Conservation (phyloP, 495 filamentous ascomycete species). For the Eremomyces bilateralis region DNA sequence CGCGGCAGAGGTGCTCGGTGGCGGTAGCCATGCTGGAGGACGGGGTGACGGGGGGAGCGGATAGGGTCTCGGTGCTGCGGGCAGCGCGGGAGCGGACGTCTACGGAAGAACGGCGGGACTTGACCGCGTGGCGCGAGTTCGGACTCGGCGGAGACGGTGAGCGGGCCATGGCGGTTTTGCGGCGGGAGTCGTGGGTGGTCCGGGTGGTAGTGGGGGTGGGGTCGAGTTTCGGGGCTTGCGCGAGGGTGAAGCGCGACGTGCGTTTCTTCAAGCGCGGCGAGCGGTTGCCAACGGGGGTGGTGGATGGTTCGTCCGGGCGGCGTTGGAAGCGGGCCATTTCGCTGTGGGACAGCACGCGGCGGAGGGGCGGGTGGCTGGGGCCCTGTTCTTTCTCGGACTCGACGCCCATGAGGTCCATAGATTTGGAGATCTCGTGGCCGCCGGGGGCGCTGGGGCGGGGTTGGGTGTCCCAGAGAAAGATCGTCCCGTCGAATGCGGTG, state of each 20-base stretch:
- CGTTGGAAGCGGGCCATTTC: slow-evolving; percentile 18
- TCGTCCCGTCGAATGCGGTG: slow-evolving; percentile 21
- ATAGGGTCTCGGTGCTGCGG: not conserved
- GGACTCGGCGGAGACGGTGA: slow-evolving; percentile 19
- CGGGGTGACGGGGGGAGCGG: not conserved
- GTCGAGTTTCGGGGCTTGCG: slow-evolving; percentile 18
- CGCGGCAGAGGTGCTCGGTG: slow-evolving; percentile 60
- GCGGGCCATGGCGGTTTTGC: slow-evolving; percentile 9
- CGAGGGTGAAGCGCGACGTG: slow-evolving; percentile 15
- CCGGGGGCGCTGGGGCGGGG: too few relatives aligned
- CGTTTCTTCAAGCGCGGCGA: slow-evolving; percentile 13
- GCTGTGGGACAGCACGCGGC: slow-evolving; percentile 18
- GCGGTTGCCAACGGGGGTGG: slow-evolving; percentile 10
- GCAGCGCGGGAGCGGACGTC: too few relatives aligned
- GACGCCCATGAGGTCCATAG: slow-evolving; percentile 8
- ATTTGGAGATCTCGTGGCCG: slow-evolving; percentile 12
- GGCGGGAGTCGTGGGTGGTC: slow-evolving; percentile 3
- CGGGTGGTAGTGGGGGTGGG: slow-evolving; percentile 10
- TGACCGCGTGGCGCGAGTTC: slow-evolving; percentile 2
- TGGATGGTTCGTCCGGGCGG: slow-evolving; percentile 9
- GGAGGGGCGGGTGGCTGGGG: slow-evolving; percentile 16
- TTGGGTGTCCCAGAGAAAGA: slow-evolving; percentile 19
- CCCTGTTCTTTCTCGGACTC: too few relatives aligned
- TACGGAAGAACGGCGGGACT: too few relatives aligned
- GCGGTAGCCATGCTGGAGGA: slow-evolving; percentile 48